A percentile compares a stretch with the other conserved stretches of the same genome.
Conservation (phyloP, 768 basidiomycete genomes). For the Mycena kentingensis region DNA sequence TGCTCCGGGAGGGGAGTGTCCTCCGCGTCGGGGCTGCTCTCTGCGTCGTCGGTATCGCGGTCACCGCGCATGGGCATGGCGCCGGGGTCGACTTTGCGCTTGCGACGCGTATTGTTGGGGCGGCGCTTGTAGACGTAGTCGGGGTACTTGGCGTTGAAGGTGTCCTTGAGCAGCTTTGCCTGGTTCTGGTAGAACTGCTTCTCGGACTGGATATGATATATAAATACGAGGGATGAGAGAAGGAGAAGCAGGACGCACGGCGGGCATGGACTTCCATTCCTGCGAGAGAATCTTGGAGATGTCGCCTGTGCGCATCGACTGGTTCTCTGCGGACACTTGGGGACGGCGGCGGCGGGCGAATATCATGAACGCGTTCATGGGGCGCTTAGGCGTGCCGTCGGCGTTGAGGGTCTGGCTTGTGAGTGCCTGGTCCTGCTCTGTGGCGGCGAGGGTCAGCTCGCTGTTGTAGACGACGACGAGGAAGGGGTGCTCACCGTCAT, state of each 20-base stretch:
- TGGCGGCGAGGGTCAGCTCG: conserved; percentile 17
- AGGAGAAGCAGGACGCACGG: conserved; percentile 47
- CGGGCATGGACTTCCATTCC: conserved; percentile 81
- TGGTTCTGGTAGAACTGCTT: conserved; percentile 89
- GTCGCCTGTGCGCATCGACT: conserved; percentile 87
- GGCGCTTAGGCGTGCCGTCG: conserved; percentile 86
- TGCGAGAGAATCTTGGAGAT: conserved; percentile 86
- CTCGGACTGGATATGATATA: conserved; percentile 51
- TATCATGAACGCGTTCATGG: conserved; percentile 96
- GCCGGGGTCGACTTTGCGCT: conserved; percentile 41
- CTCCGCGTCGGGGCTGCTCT: conserved; percentile 21
- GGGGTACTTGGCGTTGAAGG: conserved; percentile 82
- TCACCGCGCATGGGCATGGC: conserved; percentile 27
- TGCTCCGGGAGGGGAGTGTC: conserved; percentile 22
- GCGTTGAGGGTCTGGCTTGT: conserved; percentile 82
- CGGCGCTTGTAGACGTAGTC: conserved; percentile 89
- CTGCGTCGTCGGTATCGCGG: conserved; percentile 14
- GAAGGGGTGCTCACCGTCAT: conserved; percentile 44
- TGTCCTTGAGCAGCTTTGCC: conserved; percentile 83
- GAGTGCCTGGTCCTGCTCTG: conserved; percentile 41
- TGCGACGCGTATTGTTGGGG: conserved; percentile 82
- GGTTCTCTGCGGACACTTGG: conserved; percentile 84
- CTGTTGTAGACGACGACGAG: conserved; percentile 30
- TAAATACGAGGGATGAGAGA: neutral
- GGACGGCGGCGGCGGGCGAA: conserved; percentile 82